Conservation (phyloP, 768 basidiomycete species). For the Xerocomellus chrysenteron region DNA sequence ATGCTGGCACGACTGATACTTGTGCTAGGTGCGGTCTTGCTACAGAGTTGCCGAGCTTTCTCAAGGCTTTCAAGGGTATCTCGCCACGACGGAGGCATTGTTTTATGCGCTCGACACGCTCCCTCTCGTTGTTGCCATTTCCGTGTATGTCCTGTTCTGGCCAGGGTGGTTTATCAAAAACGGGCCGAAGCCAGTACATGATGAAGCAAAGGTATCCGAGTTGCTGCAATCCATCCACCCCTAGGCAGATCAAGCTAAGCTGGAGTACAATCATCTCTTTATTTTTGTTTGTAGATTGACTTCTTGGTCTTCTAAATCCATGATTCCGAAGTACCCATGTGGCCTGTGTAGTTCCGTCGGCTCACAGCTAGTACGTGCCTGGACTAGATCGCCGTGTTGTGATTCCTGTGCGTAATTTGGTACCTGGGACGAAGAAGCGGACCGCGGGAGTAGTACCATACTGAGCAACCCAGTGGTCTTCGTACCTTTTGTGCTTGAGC, state of each 20-base stretch:
- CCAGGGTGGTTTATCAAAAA: conserved; percentile 53
- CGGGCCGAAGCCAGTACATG: no score
- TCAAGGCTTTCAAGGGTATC: conserved; percentile 58
- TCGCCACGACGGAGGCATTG: conserved; percentile 56
- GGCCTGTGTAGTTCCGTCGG: background rate
- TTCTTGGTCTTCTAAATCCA: background rate
- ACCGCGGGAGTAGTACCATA: no score
- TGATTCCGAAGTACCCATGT: background rate
- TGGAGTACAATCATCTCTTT: background rate
- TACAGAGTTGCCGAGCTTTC: conserved; percentile 62
- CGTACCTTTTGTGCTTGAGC: no score
- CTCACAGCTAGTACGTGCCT: background rate
- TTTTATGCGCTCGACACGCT: conserved; percentile 71
- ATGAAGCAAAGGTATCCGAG: conserved; percentile 29
- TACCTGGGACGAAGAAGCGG: no score
- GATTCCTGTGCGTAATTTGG: no score
- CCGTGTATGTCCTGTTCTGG: conserved; percentile 60
- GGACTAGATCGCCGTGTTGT: no score
- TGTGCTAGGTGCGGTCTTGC: conserved; percentile 55
- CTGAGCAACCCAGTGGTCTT: no score
- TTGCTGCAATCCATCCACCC: background rate
- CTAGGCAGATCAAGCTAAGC: background rate
- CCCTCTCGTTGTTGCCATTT: conserved; percentile 61
- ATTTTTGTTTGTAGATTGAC: background rate
- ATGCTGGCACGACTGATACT: background rate